Base-by-base conservation (phyloP, 1,284 basidiomycete species). In the Rhizopogon parksii region DNA sequence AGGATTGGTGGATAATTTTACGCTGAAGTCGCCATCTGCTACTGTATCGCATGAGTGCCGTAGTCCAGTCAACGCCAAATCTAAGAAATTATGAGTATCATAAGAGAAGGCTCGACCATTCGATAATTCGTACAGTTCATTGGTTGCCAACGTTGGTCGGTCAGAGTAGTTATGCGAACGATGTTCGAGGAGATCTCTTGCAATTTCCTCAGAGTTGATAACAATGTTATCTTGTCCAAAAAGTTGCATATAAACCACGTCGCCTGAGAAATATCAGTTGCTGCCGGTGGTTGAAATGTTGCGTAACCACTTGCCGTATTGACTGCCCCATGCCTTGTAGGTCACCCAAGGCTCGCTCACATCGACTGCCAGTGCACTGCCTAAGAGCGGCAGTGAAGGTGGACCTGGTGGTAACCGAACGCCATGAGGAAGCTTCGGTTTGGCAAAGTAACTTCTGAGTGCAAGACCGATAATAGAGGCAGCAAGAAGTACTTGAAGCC, bases 181-280 rank as follows among this genome's bases (percentile, higher is more conserved):
- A 50, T 68, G 72, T 15, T 75, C 73, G 19, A 77, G 62, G 9
- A 77, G 60, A 5, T 72, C 74, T 9, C 55, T 61, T 3, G 65
- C 69, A 12, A 66, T 59, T 35, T 67, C 59, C 7, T 66, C 47
- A 0, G 70, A 70, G 54, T 74, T 73, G 3, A 75, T 55, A 14
- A 77, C 57, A 39, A 78, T 56, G 4, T 72, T 63, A 38, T 76
- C 65, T 42, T 59, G 54, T 6, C 60, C 55, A 21, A 63, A 57
- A 2, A 59, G 39, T 25, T 59, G 59, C 14, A 63, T 49, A 51
- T 68, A 61, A 2, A 70, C 49, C 14, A 71, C 57, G 45, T 60
- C 56, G 5, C 70, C 71, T 63, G 52, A 37, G 6, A 37, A 37
- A 24, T 15, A 35, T 36, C n/a, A 21, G 3, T 5, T 21, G 4